Evolutionary conservation across 495 filamentous ascomycete species (phyloP), one percentile per base, ranked within the genome.

Genomic region (Aspergillus conjunctus): DNA sequence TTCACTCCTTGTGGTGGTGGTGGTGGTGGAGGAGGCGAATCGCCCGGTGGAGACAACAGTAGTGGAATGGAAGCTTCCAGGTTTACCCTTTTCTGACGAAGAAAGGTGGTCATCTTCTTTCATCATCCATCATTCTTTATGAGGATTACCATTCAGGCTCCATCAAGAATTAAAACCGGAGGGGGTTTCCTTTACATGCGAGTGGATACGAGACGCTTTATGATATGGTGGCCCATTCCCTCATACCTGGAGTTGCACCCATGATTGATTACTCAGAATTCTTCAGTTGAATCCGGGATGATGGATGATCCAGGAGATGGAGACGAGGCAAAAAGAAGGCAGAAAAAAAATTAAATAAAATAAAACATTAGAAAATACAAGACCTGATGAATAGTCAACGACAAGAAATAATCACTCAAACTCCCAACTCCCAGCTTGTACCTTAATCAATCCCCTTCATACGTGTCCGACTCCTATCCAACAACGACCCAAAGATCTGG

Each of bases 31-130:
- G 33, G 20, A 54, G 37, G n/a, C n/a, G 17, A 60, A 51, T 51
- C 49, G 49, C n/a, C n/a, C 3, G 43, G 58, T 60, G 58, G 58
- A 60, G 51, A 11, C n/a, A 48, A 1, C 11, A 18, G 14, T 2
- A 26, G 26, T 26, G 26, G 26, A 26, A 26, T 60, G 51, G 58
- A 60, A 60, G 17, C 5, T 60, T 60, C 58, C 58, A 60, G 41
- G 41, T 7, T 43, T 48, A 14, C 33, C 20, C 15, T 41, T 12
- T 41, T n/a, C 11, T 12, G 9, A 37, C 14, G 34, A 37, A 37
- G 34, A 37, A 14, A 37, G 14, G 9, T 9, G 8, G 34, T 9
- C 15, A 14, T 41, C 8, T 39, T 39, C 15, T 41, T 41, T 4
- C 11, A 41, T 41, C 11, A 41, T 41, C 4, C 4, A 26, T 26